Base-by-base conservation (phyloP, 306 rosid species). In the Cyclanthera cordifolia region DNA sequence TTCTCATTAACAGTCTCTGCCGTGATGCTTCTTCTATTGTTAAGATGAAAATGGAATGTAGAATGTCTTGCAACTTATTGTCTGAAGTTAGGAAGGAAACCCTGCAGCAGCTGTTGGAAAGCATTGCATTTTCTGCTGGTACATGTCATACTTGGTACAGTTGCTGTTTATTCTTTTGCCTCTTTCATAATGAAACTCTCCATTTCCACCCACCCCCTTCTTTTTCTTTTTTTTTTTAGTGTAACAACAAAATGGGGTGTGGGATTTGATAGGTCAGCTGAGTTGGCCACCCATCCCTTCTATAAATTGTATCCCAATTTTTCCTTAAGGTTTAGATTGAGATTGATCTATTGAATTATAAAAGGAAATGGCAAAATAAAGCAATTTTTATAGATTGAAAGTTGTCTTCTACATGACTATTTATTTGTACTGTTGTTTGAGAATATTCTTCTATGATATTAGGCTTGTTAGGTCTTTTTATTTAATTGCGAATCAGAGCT, bases 81-180 rank as follows among this genome's bases (percentile, higher is more conserved):
- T 24, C 4, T 30, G 51, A 43, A 10, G 70, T 43, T 64, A 64
- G 68, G 21, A 43, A 14, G 53, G 53, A 2, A 45, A 64, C 23
- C 21, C 53, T 21, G 70, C 52, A 64, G 52, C 50, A 43, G 53
- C 37, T 43, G 20, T 11, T 64, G 69, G 49, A n/a, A 64, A 64
- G 52, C 69, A 46, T 7, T 65, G 24, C 32, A 64, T 24, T 39
- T 23, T 66, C 39, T 47, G 21, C 55, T 47, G 71, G 71, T 66
- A 23, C 43, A 66, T 15, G 16, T 3, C 55, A 66, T 45, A 65
- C 69, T 37, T 63, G 55, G 43, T 25, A 66, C 6, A 66, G 39
- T 46, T 66, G 54, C 39, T 66, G 54, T 14, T 66, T 15, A 66
- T 66, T 66, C 54, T 66, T 66, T 66, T 66, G 54, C 41, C 70